Evolutionary conservation across 805 yeast genomes (phyloP), one percentile per base, ranked within the genome.

Genomic region (Metschnikowia gelsemii): DNA sequence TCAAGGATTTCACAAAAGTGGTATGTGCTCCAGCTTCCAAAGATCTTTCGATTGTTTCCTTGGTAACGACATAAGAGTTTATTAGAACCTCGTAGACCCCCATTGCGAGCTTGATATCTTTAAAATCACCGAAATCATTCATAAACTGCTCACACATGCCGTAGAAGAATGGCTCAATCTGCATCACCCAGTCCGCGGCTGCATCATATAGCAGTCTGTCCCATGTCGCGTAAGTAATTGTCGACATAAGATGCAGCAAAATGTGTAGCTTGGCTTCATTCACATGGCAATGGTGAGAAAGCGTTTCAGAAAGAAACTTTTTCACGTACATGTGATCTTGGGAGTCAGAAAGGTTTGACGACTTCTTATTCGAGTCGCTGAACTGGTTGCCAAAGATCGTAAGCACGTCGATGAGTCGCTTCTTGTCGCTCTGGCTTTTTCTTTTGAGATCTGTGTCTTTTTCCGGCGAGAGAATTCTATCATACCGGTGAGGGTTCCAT

Each of bases 11-110:
- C 8, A 13, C 26, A 14, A 33, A 33, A 9, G 43, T 42, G 17
- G 46, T 51, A 24, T 53, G 56, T 8, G 56, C 27, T 12, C 49
- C 55, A 17, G 54, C 54, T 5, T 59, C 50, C 5, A 57, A 32
- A 1, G 42, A 16, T 25, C 36, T 27, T 45, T 61, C 56, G 2
- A 57, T 58, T 48, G 48, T 66, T 47, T 39, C 57, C 55, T 58
- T 67, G 34, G 51, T 54, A 11, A 47, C 48, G 30, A 60, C 68
- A 65, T 64, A 74, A 20, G 49, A 46, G 48, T 80, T 78, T 0
- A 73, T 61, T 9, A 78, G 50, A 0, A 77, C 48, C 45, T 80
- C 85, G 47, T 60, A 69, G 2, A 75, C 50, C 1, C 78, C 61
- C 3, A 72, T 57, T 1, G 70, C 54, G 14, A 66, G 53, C 1